Evolutionary conservation across 2,329 filamentous ascomycete genomes (phyloP), one percentile per base, ranked within the genome.

Genomic region (Elsinoe arachidis): DNA sequence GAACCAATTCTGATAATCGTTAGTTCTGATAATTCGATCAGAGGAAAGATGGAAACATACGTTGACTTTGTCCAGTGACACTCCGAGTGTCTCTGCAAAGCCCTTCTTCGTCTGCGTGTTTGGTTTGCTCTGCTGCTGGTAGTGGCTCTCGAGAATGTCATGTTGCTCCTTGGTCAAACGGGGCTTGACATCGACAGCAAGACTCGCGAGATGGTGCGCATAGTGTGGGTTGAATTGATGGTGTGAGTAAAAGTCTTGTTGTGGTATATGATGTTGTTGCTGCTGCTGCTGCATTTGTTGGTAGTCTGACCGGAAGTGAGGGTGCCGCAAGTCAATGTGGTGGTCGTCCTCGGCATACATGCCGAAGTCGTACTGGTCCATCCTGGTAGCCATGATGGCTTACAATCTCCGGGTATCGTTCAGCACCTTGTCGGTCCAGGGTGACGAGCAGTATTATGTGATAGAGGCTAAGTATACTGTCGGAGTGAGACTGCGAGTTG

Each of bases 51-150:
- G 11, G 21, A 19, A 9, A 73, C 76, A 67, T 65, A 78, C 76
- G 61, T 79, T 79, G 66, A 79, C 76, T 69, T 79, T 79, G 66
- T 79, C 76, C 58, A 79, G 66, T 35, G 76, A 75, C 26, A 78
- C 76, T 49, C 71, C 71, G 26, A 79, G 68, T 17, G 66, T 65
- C 59, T 76, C 72, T 41, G 76, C 76, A 59, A 78, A 78, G 43
- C 71, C 70, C 67, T 77, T 78, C 67, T 79, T 79, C 39, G 72
- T 73, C 64, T 67, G 72, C 37, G 76, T 79, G 62, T 70, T 76
- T 30, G 76, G 76, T 68, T 79, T 79, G 61, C 70, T 68, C 65
- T 78, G 74, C 60, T 70, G 67, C 63, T 71, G 70, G 63, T 76
- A 79, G 60, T 79, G 73, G 37, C 68, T 66, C 66, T 79, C 76